Evolutionary conservation across 1,284 basidiomycete species (phyloP).

Genomic region (Moesziomyces parantarcticus): DNA sequence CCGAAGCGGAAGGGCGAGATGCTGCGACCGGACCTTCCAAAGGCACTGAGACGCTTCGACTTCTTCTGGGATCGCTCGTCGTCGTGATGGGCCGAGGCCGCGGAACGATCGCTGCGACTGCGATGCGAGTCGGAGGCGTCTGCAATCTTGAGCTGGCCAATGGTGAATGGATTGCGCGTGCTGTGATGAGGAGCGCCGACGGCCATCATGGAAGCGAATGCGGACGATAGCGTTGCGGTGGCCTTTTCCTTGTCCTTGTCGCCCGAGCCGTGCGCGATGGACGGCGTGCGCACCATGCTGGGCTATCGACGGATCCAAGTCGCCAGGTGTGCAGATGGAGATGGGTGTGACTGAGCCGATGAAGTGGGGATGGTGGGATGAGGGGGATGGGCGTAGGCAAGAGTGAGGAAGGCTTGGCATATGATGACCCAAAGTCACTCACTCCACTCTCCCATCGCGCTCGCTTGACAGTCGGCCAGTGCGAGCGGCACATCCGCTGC

Average conservation of each 20-base stretch:
- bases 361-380: not conserved
- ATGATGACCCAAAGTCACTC: not conserved
- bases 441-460: not conserved
- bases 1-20: conserved; percentile 42
- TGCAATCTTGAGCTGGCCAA: conserved; percentile 38
- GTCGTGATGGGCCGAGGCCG: conserved; percentile 4
- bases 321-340: too few relatives aligned
- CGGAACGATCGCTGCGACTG: conserved; percentile 3
- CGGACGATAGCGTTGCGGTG: conserved; percentile 29
- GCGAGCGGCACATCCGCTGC: not conserved
- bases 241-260: conserved; percentile 36
- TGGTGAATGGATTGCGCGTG: conserved; percentile 34
- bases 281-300: conserved; percentile 35
- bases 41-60: conserved; percentile 22
- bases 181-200: conserved; percentile 34
- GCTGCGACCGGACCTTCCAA: conserved; percentile 31
- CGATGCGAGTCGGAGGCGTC: conserved; percentile 15
- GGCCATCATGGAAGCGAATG: conserved; percentile 44
- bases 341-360: not conserved
- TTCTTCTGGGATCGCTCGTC: conserved; percentile 23
- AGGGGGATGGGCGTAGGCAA: not conserved
- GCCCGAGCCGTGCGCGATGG: conserved; percentile 20
- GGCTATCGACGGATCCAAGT: not conserved
- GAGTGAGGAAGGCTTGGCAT: not conserved
- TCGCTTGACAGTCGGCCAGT: not conserved